Percentiles rank a stretch among this genome's conserved stretches.
phyloP scores from a whole-genome alignment of 2,329 filamentous ascomycete species.

The Geosmithia putterillii region DNA sequence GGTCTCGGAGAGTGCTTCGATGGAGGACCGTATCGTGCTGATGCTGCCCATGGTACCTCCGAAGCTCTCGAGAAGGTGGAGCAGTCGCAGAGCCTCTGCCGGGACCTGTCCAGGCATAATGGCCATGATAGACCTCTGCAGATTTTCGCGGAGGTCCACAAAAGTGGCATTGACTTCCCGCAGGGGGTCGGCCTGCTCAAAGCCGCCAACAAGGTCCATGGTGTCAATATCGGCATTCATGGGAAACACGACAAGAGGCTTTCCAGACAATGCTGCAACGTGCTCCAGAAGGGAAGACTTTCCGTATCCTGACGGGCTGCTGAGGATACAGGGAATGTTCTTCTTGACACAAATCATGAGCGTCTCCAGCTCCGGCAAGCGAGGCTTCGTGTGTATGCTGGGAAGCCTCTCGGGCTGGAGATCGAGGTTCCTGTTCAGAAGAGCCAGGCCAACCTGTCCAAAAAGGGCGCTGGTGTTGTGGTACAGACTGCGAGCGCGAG shows the following conservation, averaged over 20 bases:
- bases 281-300: conserved; percentile 74
- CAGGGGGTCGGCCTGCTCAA: conserved; percentile 82
- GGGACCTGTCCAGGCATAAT: conserved; percentile 34
- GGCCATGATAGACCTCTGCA: conserved; percentile 37
- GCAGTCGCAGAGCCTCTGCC: conserved; percentile 32
- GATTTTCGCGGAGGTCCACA: conserved; percentile 33
- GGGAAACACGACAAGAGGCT: conserved; percentile 66
- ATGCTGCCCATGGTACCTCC: conserved; percentile 24
- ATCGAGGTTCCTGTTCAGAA: conserved; percentile 48
- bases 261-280: conserved; percentile 68
- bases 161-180: conserved; percentile 53
- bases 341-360: conserved; percentile 78
- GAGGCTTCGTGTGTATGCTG: conserved; percentile 34
- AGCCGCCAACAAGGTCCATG: conserved; percentile 93
- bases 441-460: conserved; percentile 72
- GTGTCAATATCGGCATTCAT: conserved; percentile 94
- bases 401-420: conserved; percentile 40
- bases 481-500: conserved; percentile 51
- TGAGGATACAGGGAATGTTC: conserved; percentile 79
- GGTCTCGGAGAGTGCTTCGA: conserved; percentile 25
- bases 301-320: conserved; percentile 73
- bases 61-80: conserved; percentile 34
- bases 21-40: conserved; percentile 20
- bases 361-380: conserved; percentile 68
- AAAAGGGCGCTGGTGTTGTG: conserved; percentile 53